Evolutionary conservation across 331 rosid genomes (phyloP).

Genomic region (Dryas integrifolia): DNA sequence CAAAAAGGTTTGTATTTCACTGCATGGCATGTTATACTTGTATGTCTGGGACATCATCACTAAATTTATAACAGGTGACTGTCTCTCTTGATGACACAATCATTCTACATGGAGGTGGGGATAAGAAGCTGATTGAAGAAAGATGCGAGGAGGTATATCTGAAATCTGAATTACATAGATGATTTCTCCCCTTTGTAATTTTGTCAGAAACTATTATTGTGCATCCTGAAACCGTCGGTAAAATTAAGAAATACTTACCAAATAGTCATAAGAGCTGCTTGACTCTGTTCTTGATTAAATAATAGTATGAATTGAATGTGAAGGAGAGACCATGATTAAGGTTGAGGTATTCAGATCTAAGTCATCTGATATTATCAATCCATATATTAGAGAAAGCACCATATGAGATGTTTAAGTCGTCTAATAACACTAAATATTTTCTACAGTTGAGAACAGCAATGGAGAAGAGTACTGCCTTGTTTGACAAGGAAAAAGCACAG

Average conservation of each 20-base stretch:
- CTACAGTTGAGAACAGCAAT: constrained; percentile 69
- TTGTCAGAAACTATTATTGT: neutral
- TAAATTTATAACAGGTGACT: constrained; percentile 53
- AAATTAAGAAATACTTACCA: neutral
- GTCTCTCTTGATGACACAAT: constrained; percentile 80
- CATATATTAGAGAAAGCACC: neutral
- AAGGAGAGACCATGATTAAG: neutral
- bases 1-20: constrained; percentile 57
- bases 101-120: constrained; percentile 87
- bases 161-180: neutral
- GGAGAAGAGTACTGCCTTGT: constrained; percentile 65
- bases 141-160: constrained; percentile 76
- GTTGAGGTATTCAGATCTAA: neutral
- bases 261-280: constrained; percentile 1
- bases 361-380: neutral
- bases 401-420: neutral
- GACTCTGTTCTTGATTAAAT: neutral
- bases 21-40: constrained; percentile 3
- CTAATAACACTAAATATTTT: neutral
- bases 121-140: constrained; percentile 87
- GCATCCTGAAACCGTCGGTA: neutral
- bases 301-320: neutral
- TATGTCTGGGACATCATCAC: constrained; percentile 17
- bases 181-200: neutral
- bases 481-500: constrained; percentile 94